Evolutionary conservation across 257 asterid species (phyloP).

Genomic region (Salvia miltiorrhiza): DNA sequence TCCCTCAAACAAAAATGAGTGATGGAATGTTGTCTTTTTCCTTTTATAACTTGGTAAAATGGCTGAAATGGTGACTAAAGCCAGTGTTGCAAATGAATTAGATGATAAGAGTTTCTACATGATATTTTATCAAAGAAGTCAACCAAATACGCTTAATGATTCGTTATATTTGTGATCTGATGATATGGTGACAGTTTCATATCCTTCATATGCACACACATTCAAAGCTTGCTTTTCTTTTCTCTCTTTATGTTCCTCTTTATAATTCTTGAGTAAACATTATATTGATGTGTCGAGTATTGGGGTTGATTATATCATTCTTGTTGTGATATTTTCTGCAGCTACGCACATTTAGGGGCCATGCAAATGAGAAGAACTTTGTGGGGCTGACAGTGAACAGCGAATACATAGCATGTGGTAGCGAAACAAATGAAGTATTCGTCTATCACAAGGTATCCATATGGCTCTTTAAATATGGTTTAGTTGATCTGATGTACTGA

Average conservation of each 20-base stretch:
- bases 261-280: background rate
- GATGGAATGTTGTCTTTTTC: background rate
- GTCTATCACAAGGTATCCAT: conserved; percentile 72
- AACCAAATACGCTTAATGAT: background rate
- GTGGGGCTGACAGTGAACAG: conserved; percentile 73
- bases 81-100: background rate
- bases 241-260: background rate
- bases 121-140: background rate
- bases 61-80: background rate
- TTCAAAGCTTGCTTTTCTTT: background rate
- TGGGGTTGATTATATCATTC: background rate
- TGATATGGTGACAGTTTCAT: background rate
- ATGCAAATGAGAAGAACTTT: conserved; percentile 74
- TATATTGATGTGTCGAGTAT: background rate
- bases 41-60: background rate
- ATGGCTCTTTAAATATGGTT: background rate
- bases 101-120: background rate
- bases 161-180: background rate
- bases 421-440: conserved; percentile 83
- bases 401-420: conserved; percentile 85
- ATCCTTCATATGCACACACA: background rate
- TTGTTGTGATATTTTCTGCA: conserved; percentile 25
- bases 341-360: conserved; percentile 80
- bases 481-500: background rate
- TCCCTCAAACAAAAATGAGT: background rate